These are phyloP conservation scores for Diaporthe sp. DNA, from an alignment of 2,329 filamentous ascomycete genomes.

Conservation along the genomic window DNA sequence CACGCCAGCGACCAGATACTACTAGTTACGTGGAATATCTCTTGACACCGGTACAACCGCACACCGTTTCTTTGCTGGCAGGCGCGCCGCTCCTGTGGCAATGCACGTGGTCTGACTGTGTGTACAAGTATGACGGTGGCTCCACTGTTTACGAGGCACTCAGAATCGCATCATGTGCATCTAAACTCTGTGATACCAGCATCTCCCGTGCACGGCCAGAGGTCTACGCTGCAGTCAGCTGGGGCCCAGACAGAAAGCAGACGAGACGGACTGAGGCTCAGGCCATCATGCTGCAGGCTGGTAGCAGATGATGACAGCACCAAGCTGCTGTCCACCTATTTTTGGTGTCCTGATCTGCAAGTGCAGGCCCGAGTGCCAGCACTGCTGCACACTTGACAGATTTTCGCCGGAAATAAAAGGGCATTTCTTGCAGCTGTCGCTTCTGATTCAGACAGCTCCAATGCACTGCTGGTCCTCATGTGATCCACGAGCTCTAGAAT, in stretches of 20 bases:
- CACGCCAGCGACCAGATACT: background rate
- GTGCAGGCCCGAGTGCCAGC: slow-evolving; percentile 1
- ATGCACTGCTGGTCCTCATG: background rate
- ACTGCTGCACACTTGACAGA: slow-evolving; percentile 10
- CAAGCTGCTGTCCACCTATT: slow-evolving; percentile 9
- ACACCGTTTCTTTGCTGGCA: slow-evolving; percentile 6
- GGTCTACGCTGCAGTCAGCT: slow-evolving; percentile 11
- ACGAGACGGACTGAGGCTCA: slow-evolving; percentile 31
- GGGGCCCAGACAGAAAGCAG: background rate
- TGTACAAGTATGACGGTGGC: background rate
- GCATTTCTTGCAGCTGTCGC: slow-evolving; percentile 6
- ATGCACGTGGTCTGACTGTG: background rate
- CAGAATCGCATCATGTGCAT: background rate
- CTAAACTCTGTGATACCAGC: background rate
- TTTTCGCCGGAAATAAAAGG: background rate
- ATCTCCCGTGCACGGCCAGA: background rate
- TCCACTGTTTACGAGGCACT: background rate
- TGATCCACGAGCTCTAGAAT: background rate
- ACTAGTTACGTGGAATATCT: background rate
- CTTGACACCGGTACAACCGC: background rate
- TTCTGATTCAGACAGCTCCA: background rate
- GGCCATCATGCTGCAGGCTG: background rate
- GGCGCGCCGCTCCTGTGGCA: background rate
- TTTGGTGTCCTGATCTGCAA: slow-evolving; percentile 35
- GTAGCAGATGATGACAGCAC: slow-evolving; percentile 11